Evolutionary conservation across 352 stramenopile species (phyloP).

Genomic region (Phytophthora fragariae): DNA sequence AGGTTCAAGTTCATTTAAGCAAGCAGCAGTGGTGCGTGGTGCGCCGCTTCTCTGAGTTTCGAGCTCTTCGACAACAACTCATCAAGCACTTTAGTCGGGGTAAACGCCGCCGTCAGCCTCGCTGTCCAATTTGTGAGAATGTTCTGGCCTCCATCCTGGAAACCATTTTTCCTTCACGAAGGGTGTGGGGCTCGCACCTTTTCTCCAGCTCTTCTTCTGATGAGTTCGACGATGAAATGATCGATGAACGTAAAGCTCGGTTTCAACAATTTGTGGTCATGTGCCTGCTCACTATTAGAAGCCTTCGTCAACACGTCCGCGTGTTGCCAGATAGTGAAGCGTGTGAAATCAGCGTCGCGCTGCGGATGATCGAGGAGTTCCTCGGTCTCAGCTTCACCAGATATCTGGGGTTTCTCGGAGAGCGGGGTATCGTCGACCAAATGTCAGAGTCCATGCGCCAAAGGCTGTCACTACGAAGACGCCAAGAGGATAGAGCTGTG

Average conservation of each 20-base stretch:
- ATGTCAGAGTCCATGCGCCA: slow-evolving; percentile 22
- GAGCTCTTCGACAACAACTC: slow-evolving; percentile 58
- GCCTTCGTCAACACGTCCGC: slow-evolving; percentile 69
- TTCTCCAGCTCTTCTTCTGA: slow-evolving; percentile 30
- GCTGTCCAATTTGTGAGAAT: slow-evolving; percentile 70
- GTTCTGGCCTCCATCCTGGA: slow-evolving; percentile 67
- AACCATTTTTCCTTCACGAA: slow-evolving; percentile 56
- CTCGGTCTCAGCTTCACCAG: slow-evolving; percentile 71
- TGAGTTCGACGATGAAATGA: slow-evolving; percentile 37
- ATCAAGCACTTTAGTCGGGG: slow-evolving; percentile 64
- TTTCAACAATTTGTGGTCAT: slow-evolving; percentile 64
- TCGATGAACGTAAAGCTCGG: slow-evolving; percentile 57
- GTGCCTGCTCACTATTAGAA: slow-evolving; percentile 62
- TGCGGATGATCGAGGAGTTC: slow-evolving; percentile 77
- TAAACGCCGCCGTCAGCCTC: slow-evolving; percentile 30
- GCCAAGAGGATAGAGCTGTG: slow-evolving; percentile 22
- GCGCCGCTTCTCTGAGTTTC: slow-evolving; percentile 83
- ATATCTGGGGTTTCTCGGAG: slow-evolving; percentile 71
- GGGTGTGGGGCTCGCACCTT: slow-evolving; percentile 44
- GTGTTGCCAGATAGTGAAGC: slow-evolving; percentile 51
- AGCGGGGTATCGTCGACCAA: slow-evolving; percentile 64
- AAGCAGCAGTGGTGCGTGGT: slow-evolving; percentile 66
- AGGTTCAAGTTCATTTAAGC: slow-evolving; percentile 72
- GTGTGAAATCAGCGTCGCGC: slow-evolving; percentile 64
- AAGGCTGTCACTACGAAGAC: slow-evolving; percentile 18